Base-by-base conservation (phyloP, 2,329 filamentous ascomycete species). In the Oidium heveae region DNA sequence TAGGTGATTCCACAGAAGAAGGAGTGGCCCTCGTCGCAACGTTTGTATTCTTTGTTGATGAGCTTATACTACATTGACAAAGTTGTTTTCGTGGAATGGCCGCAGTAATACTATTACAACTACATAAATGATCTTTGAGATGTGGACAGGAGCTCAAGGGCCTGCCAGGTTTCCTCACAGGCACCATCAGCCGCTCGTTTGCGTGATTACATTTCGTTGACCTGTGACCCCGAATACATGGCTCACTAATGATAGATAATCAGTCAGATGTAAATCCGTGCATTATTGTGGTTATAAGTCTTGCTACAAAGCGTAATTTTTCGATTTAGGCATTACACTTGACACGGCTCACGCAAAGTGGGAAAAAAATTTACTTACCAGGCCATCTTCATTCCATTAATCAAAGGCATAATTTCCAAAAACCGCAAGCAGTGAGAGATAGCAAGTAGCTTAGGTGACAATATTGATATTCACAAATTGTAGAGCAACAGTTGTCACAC, bases 161-260 rank as follows among this genome's bases (percentile, higher is more conserved):
- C 52, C 82, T 73, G 18, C 82, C 82, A 16, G 82, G 81, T 62
- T 84, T 84, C 58, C 80, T 75, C 16, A 86, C 82, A 22, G 79
- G 77, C 3, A 84, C 71, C 72, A 85, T 77, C 36, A 84, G 68
- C 56, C 81, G 76, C 61, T 84, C 80, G 58, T 73, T 72, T 57
- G 72, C 73, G 64, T 86, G 82, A 51, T 75, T 79, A 66, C 82
- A 86, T 70, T 82, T 84, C 54, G 81, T 84, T 33, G 82, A 85
- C 61, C 82, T 78, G 66, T 86, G 82, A 55, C 82, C 82, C 62
- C 81, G 78, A 61, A 85, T 85, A 65, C 82, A 85, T 63, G 81
- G 80, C 71, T 77, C 77, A 67, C 81, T 85, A 61, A 37, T 51
- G 16, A 54, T 13, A 32, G 28, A 32, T 32, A 32, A 32, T 32